Conservation (phyloP, 108 stramenopile genomes). For the Skeletonema costatum region DNA sequence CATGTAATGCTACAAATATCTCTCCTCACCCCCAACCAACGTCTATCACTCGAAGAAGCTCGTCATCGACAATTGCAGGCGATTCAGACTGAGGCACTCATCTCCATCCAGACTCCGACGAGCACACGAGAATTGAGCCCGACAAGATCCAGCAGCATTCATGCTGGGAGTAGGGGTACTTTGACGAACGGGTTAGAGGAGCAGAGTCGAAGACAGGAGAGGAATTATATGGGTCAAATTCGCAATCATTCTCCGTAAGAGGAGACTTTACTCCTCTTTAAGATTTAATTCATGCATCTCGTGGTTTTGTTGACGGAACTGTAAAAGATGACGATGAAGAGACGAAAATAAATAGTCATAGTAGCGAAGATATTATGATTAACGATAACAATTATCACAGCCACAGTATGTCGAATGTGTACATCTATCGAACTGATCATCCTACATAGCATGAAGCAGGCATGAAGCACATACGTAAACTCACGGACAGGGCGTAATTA, state of each 20-base stretch:
- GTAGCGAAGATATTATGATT: too few species aligned
- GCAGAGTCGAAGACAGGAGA: slow-evolving; percentile 15
- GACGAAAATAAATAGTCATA: too few species aligned
- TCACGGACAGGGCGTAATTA: too few species aligned
- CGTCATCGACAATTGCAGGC: background rate
- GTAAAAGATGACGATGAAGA: too few species aligned
- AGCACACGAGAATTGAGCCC: background rate
- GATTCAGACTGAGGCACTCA: background rate
- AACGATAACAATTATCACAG: too few species aligned
- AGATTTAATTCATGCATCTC: background rate
- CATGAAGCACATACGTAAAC: too few species aligned
- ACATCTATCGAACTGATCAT: too few species aligned
- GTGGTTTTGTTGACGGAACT: background rate
- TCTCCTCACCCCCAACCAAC: background rate
- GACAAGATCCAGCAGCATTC: background rate
- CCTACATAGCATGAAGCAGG: too few species aligned
- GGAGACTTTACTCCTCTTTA: background rate
- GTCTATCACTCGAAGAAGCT: background rate
- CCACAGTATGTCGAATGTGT: too few species aligned
- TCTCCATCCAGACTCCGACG: background rate
- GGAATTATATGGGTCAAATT: slow-evolving; percentile 1
- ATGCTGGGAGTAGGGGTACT: slow-evolving; percentile 4
- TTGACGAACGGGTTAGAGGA: slow-evolving; percentile 16
- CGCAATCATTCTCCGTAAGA: background rate
- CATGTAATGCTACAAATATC: slow-evolving; percentile 35